Evolutionary conservation across 2,329 filamentous ascomycete genomes (phyloP).

Genomic region (Diplodia scrobiculata): DNA sequence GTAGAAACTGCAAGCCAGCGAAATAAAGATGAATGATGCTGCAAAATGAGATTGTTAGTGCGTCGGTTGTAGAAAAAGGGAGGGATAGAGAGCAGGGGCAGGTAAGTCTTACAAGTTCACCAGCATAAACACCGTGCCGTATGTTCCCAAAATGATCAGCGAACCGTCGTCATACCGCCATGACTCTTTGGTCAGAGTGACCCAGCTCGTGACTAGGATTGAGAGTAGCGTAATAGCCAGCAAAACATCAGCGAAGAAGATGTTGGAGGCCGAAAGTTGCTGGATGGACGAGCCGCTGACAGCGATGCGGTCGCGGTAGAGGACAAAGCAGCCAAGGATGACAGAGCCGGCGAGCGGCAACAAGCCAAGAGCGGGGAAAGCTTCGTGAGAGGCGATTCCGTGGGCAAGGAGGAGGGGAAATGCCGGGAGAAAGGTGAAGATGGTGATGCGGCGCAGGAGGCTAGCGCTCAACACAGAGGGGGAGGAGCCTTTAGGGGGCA

Average conservation of each 20-base stretch:
- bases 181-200: neutral
- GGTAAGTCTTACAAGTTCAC: neutral
- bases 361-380: conserved; percentile 9
- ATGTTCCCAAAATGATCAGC: conserved; percentile 17
- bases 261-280: neutral
- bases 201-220: conserved; percentile 6
- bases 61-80: neutral
- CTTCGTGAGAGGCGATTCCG: neutral
- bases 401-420: conserved; percentile 17
- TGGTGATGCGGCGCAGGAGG: neutral
- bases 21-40: conserved; percentile 17
- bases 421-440: neutral
- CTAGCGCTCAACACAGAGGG: neutral
- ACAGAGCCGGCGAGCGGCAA: conserved; percentile 14
- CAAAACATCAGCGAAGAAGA: conserved; percentile 17
- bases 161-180: neutral
- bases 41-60: neutral
- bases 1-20: neutral
- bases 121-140: conserved; percentile 8
- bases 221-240: neutral
- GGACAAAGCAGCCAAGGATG: neutral
- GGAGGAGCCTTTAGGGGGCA: neutral
- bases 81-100: neutral
- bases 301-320: conserved; percentile 12
- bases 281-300: conserved; percentile 15